phyloP scores from a whole-genome alignment of 768 basidiomycete species.

The Fibroporia radiculosa region DNA sequence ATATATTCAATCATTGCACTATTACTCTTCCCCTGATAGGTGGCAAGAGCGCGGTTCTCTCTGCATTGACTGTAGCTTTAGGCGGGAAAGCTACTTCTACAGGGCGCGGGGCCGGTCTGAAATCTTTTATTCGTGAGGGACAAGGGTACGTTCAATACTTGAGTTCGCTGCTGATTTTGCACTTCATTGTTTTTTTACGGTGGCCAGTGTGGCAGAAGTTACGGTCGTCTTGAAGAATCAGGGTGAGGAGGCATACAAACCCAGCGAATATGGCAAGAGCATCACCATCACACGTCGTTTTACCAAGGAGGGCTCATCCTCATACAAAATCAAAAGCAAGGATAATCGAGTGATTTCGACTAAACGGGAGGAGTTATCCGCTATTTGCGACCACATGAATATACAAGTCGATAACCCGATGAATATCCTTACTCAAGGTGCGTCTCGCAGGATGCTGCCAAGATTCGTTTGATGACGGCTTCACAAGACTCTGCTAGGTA shows the following conservation, averaged over 20 bases:
- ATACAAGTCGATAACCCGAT: slow-evolving; percentile 96
- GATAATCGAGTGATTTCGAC: slow-evolving; percentile 60
- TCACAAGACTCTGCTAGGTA: slow-evolving; percentile 27
- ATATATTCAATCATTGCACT: neutral
- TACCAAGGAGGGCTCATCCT: slow-evolving; percentile 62
- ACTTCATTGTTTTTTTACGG: neutral
- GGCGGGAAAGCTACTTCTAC: slow-evolving; percentile 92
- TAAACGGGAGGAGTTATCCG: slow-evolving; percentile 77
- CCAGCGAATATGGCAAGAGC: slow-evolving; percentile 75
- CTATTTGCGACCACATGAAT: slow-evolving; percentile 92
- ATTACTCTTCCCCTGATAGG: slow-evolving; percentile 42
- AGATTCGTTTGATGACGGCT: neutral
- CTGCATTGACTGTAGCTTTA: slow-evolving; percentile 87
- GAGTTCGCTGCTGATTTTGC: too few species aligned
- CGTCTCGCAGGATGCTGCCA: neutral
- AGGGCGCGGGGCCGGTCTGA: slow-evolving; percentile 79
- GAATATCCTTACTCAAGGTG: slow-evolving; percentile 87
- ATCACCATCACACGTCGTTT: slow-evolving; percentile 83
- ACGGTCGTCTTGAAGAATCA: slow-evolving; percentile 81
- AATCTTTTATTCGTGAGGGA: slow-evolving; percentile 81
- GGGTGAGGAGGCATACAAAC: slow-evolving; percentile 84
- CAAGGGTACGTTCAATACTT: slow-evolving; percentile 61
- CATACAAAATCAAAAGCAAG: slow-evolving; percentile 77
- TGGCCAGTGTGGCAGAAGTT: slow-evolving; percentile 58
- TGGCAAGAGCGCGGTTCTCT: slow-evolving; percentile 91